Evolutionary conservation across 2,329 filamentous ascomycete genomes (phyloP), one percentile per base, ranked within the genome.

Genomic region (Pestalotiopsis fici): DNA sequence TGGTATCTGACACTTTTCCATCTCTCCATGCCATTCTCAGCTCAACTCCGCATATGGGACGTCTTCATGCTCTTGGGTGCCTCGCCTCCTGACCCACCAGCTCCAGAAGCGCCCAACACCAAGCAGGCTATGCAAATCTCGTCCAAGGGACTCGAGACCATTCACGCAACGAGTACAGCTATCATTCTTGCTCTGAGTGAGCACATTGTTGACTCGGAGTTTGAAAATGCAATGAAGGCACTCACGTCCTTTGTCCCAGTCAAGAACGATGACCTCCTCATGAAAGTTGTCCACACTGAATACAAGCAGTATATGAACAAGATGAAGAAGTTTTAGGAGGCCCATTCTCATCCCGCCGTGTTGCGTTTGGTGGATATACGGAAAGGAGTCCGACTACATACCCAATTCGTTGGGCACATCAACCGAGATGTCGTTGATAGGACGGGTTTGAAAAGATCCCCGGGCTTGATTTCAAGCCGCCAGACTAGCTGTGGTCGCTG

Each of bases 1-100:
- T 99, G 96, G 96, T 99, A 99, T 77, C 86, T 99, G 64, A 99
- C 96, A 2, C 85, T 99, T 9, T 99, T 99, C 86, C 98, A 98
- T 80, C 92, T 98, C 75, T 97, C 94, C 18, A 93, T 99, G 64
- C 96, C 96, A 0, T 99, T 98, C 74, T 88, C 93, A 0, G 95
- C 95, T 3, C 96, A 98, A 79, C 89, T 99, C 43, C 92, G 96
- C 61, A 92, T 99, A 18, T 99, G 96, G 96, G 96, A 99, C 76
- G 93, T 98, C 1, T 98, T 98, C 80, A 94, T 99, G 88, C 88
- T 99, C 15, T 88, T 98, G 13, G 96, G 95, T 59, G 93, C 95
- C 72, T 85, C 87, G 11, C 84, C 89, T n/a, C 83, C 86, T n/a
- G 72, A 76, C 28, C 63, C 69, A 15, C 25, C 71, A 2, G 66